Base-by-base conservation (phyloP, 352 stramenopile genomes). In the Phytopythium oedochilum region DNA sequence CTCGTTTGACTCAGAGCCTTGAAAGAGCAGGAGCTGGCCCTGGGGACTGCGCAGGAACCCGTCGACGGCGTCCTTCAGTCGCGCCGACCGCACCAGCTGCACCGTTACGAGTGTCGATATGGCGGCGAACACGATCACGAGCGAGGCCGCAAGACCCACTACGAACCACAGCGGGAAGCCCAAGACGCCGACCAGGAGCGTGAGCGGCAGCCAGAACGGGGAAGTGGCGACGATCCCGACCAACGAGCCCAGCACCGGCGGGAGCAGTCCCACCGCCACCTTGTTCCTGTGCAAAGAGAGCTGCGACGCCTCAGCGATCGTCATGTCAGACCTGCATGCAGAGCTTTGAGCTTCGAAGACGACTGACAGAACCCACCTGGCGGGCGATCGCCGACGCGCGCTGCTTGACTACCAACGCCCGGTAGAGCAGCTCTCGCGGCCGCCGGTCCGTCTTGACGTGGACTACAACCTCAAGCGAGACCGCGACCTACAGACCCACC, bases 131-230 rank as follows among this genome's bases (percentile, higher is more conserved):
- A 79, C 44, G 1, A 72, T 65, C 15, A 85, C 43, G 0, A 90
- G 49, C n/a, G 69, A 66, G n/a, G 66, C 59, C 4, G 53, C 74
- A 3, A 83, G 55, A 12, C 46, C 68, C 31, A 83, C 40, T 10
- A 89, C 68, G 7, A 85, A 49, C 75, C 80, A 88, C n/a, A 86
- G 26, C 14, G 79, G 77, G 38, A 81, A 82, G 10, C 78, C 78
- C 38, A 88, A 57, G 45, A 90, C 47, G 25, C 68, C 76, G 14
- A 88, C 53, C 1, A 87, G 29, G 8, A 90, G 34, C 18, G 71
- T 79, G 26, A 90, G 29, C 5, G 79, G 75, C 7, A 88, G 53
- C 79, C 76, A 89, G 10, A 88, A 39, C 18, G 77, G 79, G 35
- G 75, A 69, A 1, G 75, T 84, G 35, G 62, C 66, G 2, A 75